Base-by-base conservation (phyloP, 164 flowering plant genomes). In the Berberis vulgaris region DNA sequence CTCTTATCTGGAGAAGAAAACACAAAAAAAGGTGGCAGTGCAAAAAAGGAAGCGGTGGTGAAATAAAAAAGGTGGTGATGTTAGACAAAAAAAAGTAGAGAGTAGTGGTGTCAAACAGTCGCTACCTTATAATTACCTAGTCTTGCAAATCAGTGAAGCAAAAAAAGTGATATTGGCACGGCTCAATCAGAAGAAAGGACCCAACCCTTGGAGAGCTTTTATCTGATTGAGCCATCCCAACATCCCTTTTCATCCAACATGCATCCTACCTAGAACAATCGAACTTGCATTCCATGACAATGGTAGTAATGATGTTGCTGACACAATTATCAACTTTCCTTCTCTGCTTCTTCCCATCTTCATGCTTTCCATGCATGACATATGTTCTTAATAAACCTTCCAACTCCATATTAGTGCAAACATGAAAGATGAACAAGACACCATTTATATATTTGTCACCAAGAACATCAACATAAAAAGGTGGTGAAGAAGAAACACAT, bases 181-280 rank as follows among this genome's bases (percentile, higher is more conserved):
- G 89, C 89, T 85, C 89, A 85, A 85, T 85, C 89, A 81, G 71
- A 85, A 64, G 39, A 78, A 81, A 82, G 41, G 70, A 64, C 75
- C 76, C 79, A 52, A 63, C 9, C 13, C 13, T 69, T 41, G 72
- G 75, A 70, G 82, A 73, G 73, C 71, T 84, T 82, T 82, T 67
- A 75, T 77, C 71, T 82, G 83, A 82, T 84, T 82, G 88, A 84
- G 77, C 83, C 81, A 52, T 77, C 50, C 88, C 88, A 84, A 84
- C 81, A 81, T 78, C 86, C 6, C 61, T 62, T 65, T 45, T 54
- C 6, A 2, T 54, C 57, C 42, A 49, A 65, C 68, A 45, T 7
- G n/a, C 44, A 60, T 64, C 6, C 44, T 64, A 3, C 59, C 49
- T n/a, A 49, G 26, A 47, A 44, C 1, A 41, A 41, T 59, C 6